Evolutionary conservation across 2,329 filamentous ascomycete species (phyloP).

Genomic region (Sporothrix pseudoabietina): DNA sequence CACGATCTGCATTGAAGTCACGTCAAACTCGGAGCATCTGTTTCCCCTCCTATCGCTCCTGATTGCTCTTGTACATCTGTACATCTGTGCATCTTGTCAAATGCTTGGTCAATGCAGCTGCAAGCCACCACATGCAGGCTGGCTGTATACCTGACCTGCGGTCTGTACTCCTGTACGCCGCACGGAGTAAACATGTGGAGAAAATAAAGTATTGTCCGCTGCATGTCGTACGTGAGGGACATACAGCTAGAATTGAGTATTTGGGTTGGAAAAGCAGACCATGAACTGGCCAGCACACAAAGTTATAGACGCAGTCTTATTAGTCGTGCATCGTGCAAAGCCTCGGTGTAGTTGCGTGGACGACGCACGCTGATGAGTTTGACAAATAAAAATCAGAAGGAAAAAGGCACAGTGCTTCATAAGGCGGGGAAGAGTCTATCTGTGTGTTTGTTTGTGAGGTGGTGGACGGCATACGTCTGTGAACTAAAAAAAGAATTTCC

Average conservation of each 20-base stretch:
- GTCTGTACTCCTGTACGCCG: background rate
- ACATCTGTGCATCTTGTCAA: background rate
- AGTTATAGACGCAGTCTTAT: background rate
- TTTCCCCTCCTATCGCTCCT: background rate
- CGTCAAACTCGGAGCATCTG: background rate
- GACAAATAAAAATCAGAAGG: background rate
- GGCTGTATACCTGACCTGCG: background rate
- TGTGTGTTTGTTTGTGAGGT: too few species aligned
- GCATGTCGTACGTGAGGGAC: background rate
- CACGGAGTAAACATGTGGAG: background rate
- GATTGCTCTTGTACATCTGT: background rate
- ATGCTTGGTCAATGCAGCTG: constrained; percentile 17
- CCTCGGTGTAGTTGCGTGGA: background rate
- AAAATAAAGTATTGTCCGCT: background rate
- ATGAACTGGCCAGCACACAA: background rate
- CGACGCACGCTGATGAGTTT: background rate
- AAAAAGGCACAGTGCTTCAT: background rate
- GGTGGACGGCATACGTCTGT: background rate
- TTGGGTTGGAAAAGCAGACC: background rate
- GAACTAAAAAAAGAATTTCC: background rate
- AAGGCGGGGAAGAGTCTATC: background rate
- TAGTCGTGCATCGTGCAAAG: background rate
- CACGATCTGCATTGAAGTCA: background rate
- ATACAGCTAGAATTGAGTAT: background rate
- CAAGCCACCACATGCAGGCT: constrained; percentile 2